Evolutionary conservation across 495 filamentous ascomycete genomes (phyloP).

Genomic region (Pyrenopolyporus hunteri): DNA sequence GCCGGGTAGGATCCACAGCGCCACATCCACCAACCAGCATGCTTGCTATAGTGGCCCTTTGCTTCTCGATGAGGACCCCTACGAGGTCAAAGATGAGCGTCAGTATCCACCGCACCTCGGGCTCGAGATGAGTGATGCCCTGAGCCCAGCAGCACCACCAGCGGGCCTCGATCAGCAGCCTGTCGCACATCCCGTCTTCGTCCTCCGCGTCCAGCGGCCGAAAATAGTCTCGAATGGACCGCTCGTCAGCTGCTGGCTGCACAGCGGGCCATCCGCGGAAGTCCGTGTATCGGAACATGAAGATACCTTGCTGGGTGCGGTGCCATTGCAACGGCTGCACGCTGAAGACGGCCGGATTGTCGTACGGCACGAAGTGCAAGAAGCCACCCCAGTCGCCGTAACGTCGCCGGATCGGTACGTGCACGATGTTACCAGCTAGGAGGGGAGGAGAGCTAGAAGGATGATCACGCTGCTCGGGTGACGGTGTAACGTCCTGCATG

Average conservation of each 20-base stretch:
- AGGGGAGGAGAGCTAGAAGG: not conserved
- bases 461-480: not conserved
- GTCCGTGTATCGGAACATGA: slow-evolving; percentile 35
- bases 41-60: not conserved
- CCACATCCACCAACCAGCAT: not conserved
- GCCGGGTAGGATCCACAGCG: not conserved
- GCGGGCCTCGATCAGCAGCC: slow-evolving; percentile 18
- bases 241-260: slow-evolving; percentile 14
- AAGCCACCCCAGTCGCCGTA: not conserved
- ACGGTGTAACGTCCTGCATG: slow-evolving; percentile 17
- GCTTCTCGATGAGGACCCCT: slow-evolving; percentile 17
- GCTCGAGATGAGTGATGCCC: slow-evolving; percentile 23
- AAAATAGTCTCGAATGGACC: slow-evolving; percentile 19
- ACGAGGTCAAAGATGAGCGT: slow-evolving; percentile 31
- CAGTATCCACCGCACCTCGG: slow-evolving; percentile 32
- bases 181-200: not conserved
- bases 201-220: slow-evolving; percentile 1
- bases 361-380: slow-evolving; percentile 27
- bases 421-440: not conserved
- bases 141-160: slow-evolving; percentile 32
- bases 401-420: slow-evolving; percentile 14
- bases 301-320: slow-evolving; percentile 8
- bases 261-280: slow-evolving; percentile 28
- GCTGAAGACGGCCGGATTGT: slow-evolving; percentile 34
- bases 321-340: slow-evolving; percentile 26